These are phyloP conservation scores for Populus davidiana DNA, from an alignment of 345 rosid genomes.

Conservation along the genomic window DNA sequence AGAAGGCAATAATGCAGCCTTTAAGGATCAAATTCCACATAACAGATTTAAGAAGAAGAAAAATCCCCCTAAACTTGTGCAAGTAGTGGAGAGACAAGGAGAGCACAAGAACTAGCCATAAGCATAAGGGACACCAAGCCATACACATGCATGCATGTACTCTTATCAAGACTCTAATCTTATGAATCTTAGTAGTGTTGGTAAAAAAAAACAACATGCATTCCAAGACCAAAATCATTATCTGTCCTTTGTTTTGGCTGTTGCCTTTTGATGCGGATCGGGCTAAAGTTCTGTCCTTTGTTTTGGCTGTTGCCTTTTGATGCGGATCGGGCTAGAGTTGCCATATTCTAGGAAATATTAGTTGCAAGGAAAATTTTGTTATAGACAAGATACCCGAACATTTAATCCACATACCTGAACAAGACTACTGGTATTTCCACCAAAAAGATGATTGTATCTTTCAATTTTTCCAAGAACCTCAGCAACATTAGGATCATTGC, in stretches of 20 bases:
- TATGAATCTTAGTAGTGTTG: too few species aligned
- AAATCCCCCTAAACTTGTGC: neutral
- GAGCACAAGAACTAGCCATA: too few species aligned
- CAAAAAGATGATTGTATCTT: conserved; percentile 70
- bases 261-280: neutral
- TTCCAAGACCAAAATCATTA: neutral
- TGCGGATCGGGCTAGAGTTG: neutral
- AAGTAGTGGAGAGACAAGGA: too few species aligned
- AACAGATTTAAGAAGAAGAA: neutral
- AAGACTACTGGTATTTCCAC: conserved; percentile 47
- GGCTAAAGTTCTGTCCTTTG: neutral
- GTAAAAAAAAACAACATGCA: neutral
- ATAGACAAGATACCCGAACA: neutral
- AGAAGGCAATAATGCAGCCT: neutral
- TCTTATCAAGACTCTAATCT: too few species aligned
- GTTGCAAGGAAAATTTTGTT: neutral
- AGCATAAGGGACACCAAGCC: too few species aligned
- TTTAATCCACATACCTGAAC: conserved; percentile 49
- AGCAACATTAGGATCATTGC: conserved; percentile 39
- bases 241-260: neutral
- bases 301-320: neutral
- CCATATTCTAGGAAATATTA: neutral
- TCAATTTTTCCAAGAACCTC: conserved; percentile 53
- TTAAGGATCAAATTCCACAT: neutral
- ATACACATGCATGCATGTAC: too few species aligned